These are phyloP conservation scores for Kodamaea neixiangensis DNA, from an alignment of 805 yeast species.

Conservation along the genomic window DNA sequence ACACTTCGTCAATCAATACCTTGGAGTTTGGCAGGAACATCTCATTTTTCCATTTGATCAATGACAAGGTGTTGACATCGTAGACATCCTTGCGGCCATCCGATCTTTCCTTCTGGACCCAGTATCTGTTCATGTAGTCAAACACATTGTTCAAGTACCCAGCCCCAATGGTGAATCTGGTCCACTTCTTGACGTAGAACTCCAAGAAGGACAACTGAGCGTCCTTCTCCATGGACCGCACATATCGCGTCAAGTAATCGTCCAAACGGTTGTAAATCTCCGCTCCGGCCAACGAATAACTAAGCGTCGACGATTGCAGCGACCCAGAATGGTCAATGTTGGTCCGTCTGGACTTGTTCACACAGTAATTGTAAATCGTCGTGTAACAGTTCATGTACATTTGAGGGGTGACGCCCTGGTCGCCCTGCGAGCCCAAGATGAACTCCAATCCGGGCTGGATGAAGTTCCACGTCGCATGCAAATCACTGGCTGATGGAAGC, in stretches of 20 bases:
- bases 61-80: conserved; percentile 87
- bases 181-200: conserved; percentile 87
- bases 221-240: conserved; percentile 46
- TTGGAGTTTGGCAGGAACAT: conserved; percentile 71
- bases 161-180: conserved; percentile 87
- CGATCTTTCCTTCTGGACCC: conserved; percentile 95
- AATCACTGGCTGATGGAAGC: conserved; percentile 59
- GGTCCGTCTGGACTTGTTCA: conserved; percentile 61
- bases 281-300: conserved; percentile 74
- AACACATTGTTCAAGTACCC: conserved; percentile 89
- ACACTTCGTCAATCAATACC: conserved; percentile 64
- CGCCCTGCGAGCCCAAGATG: conserved; percentile 68
- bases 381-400: conserved; percentile 91
- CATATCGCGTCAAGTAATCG: conserved; percentile 62
- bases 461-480: conserved; percentile 72
- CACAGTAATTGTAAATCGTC: conserved; percentile 91
- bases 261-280: conserved; percentile 79
- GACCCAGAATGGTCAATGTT: conserved; percentile 18
- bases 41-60: conserved; percentile 83
- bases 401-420: conserved; percentile 61
- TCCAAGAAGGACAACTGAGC: conserved; percentile 70
- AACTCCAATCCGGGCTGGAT: conserved; percentile 75
- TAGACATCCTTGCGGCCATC: conserved; percentile 89
- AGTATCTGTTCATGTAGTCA: conserved; percentile 93
- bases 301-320: conserved; percentile 18